These are phyloP conservation scores for Pilatotrama ljubarskyi DNA, from an alignment of 768 basidiomycete genomes.

Conservation along the genomic window DNA sequence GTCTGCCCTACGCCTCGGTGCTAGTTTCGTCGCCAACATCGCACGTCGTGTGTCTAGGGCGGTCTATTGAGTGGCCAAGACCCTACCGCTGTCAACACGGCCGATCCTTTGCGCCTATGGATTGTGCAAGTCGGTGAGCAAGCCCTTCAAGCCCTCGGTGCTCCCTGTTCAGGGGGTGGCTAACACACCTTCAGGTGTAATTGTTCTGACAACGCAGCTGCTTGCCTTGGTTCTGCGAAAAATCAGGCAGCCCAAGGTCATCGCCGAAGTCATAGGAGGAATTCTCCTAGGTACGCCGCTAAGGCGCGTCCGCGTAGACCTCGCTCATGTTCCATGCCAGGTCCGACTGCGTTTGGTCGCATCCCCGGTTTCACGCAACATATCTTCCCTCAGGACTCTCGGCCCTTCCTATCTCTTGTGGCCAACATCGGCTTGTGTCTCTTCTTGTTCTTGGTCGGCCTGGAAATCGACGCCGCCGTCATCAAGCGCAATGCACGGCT, in stretches of 20 bases:
- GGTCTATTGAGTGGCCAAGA: conserved; percentile 76
- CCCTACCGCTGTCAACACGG: conserved; percentile 61
- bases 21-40: neutral
- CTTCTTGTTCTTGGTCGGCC: conserved; percentile 91
- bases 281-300: conserved; percentile 68
- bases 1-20: neutral
- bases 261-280: conserved; percentile 84
- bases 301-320: neutral
- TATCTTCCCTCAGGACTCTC: conserved; percentile 75
- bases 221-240: conserved; percentile 72
- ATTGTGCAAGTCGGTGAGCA: conserved; percentile 74
- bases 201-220: conserved; percentile 76
- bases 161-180: neutral
- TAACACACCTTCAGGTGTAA: conserved; percentile 58
- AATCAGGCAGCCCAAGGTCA: conserved; percentile 83
- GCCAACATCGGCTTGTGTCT: conserved; percentile 88
- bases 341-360: conserved; percentile 65
- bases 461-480: conserved; percentile 81
- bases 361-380: conserved; percentile 87
- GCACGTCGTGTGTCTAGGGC: conserved; percentile 44
- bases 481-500: conserved; percentile 76
- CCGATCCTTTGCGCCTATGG: conserved; percentile 76
- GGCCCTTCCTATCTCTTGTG: conserved; percentile 79
- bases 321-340: conserved; percentile 12
- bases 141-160: too few species aligned